A percentile compares a stretch with the other conserved stretches of the same genome.
Conservation (phyloP, 208 protist genomes). For the Jaenimonas drosophilae region DNA sequence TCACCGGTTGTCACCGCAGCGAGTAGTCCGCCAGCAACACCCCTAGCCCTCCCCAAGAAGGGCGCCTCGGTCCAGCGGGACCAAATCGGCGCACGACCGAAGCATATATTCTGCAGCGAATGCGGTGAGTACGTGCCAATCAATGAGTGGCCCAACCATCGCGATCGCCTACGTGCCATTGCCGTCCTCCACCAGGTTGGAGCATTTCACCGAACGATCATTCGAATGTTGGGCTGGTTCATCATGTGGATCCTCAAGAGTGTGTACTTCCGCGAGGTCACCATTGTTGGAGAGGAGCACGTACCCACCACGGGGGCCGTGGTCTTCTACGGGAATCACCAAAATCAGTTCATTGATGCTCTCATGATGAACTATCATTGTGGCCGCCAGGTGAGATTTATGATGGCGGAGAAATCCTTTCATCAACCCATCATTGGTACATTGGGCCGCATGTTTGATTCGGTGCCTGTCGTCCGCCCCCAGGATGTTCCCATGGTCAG, state of each 20-base stretch:
- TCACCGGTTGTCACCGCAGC: too few species aligned
- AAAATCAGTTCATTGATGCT: constrained; percentile 91
- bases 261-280: constrained; percentile 91
- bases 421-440: constrained; percentile 65
- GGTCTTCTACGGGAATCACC: constrained; percentile 92
- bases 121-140: constrained; percentile 58
- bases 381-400: constrained; percentile 72
- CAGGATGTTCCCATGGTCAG: constrained; percentile 76
- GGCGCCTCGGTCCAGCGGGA: neutral
- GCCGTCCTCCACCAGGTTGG: constrained; percentile 37
- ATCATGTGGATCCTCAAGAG: constrained; percentile 79
- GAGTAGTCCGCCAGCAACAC: too few species aligned
- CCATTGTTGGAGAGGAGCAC: constrained; percentile 79
- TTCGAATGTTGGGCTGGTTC: constrained; percentile 64
- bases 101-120: constrained; percentile 41
- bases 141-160: constrained; percentile 67
- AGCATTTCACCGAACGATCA: constrained; percentile 29
- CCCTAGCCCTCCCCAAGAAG: neutral
- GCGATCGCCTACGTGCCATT: constrained; percentile 55
- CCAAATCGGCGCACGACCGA: constrained; percentile 12
- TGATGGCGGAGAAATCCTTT: constrained; percentile 91
- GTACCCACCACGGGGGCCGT: constrained; percentile 81
- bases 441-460: constrained; percentile 78
- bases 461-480: constrained; percentile 88
- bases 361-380: constrained; percentile 85